Base-by-base conservation (phyloP, 2,329 filamentous ascomycete species). In the Stagonosporopsis chrysanthemi region DNA sequence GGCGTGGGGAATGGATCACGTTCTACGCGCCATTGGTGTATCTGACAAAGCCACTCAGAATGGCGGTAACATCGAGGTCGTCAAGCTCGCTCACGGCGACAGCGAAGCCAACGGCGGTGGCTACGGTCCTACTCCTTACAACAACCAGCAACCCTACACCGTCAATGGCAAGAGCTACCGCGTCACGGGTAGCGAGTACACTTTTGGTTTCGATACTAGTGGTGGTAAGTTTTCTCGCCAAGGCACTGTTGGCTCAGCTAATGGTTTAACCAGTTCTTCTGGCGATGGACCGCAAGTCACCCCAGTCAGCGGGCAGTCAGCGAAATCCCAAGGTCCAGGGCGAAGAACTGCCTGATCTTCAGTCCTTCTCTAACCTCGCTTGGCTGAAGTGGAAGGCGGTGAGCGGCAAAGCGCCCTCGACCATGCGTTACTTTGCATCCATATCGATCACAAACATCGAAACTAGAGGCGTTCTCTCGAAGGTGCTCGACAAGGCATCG, bases 201-300 rank as follows among this genome's bases (percentile, higher is more conserved):
- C 39, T 2, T 58, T 58, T 15, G 55, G 44, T 0, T 52, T 58
- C 22, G 55, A 58, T 6, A n/a, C 44, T 8, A 48, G 38, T 26
- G 55, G 55, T 36, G 50, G 50, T 45, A 26, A 5, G 15, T 29
- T 9, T 9, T 14, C 17, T 4, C 14, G 19, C 7, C 12, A 22
- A 9, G 19, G 17, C 17, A 1, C 17, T 40, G 17, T 7, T 8
- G 38, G 23, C 9, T 9, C 19, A 40, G 11, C 38, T 40, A 23
- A 40, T 1, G 6, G 11, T 9, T 17, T 3, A 2, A 15, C 3
- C 42, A 52, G 49, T 58, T 2, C 39, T 58, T 23, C 26, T 58
- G 9, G 55, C 49, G 1, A 45, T 58, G 49, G 39, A 58, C 24
- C 55, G 49, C 23, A 58, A 53, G 14, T 58, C 49, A n/a, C 55